Base-by-base conservation (phyloP, 345 rosid genomes). In the Rhizophora apiculata region DNA sequence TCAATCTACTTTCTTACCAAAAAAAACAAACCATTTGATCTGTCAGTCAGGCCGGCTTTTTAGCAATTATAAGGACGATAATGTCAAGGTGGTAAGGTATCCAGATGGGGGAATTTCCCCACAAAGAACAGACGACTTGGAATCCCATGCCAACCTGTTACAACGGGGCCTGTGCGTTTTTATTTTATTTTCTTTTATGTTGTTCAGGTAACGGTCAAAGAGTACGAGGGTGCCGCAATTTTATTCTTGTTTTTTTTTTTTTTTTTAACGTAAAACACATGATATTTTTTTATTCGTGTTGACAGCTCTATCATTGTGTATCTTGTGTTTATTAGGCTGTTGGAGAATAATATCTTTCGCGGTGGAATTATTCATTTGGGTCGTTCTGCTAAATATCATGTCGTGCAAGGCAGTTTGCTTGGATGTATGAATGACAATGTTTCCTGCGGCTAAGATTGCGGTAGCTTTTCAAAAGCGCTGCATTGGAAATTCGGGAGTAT, bases 101-200 rank as follows among this genome's bases (percentile, higher is more conserved):
- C 49, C 49, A 13, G 15, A 13, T 13, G 19, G 18, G 49, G 0
- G 1, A 34, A 6, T 1, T 43, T 13, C 15, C 3, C 5, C 49
- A 18, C 5, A 43, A 3, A 43, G 19, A 43, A 43, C 49, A 13
- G 18, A 43, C 20, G 34, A 20, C 32, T 10, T 24, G 63, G 62
- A 69, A 66, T 46, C 66, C 16, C 70, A 60, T 18, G 72, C 73
- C 81, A 77, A 78, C 60, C 74, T 73, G 76, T 56, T 68, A 48
- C 6, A 6, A 0, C 0, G 52, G 39, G 65, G 60, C 76, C 73
- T 72, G 27, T n/a, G 62, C 57, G 16, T 11, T 65, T 60, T 63
- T 39, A 39, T 43, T 18, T 36, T 57, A 29, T 29, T 30, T 10
- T 51, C 1, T 20, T 1, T 1, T 6, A 4, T 2, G 1, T 6